These are phyloP conservation scores for Phlebiopsis flavidoalba DNA, from an alignment of 768 basidiomycete species.

Conservation along the genomic window DNA sequence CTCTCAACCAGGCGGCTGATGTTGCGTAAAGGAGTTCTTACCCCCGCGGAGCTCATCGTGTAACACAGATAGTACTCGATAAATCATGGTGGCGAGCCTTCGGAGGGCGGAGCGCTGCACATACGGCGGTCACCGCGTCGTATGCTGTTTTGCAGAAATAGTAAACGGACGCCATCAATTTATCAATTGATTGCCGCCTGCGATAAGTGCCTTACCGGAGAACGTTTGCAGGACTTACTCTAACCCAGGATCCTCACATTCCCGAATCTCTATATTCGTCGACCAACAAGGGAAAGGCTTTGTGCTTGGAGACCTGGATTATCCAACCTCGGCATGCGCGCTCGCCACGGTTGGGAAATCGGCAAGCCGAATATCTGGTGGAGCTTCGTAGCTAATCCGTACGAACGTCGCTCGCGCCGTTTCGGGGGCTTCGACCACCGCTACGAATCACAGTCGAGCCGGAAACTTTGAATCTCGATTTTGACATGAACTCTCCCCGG, in stretches of 20 bases:
- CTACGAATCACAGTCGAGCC: neutral
- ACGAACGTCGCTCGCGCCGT: neutral
- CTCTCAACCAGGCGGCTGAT: no score
- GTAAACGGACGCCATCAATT: neutral
- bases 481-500: neutral
- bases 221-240: neutral
- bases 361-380: neutral
- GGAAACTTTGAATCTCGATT: neutral
- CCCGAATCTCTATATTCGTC: neutral
- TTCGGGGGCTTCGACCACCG: no score
- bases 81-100: no score
- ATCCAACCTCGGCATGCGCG: no score
- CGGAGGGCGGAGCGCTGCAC: no score
- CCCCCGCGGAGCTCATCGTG: no score
- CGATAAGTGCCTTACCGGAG: neutral
- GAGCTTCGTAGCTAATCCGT: neutral
- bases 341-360: neutral
- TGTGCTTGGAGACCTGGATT: no score
- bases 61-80: no score
- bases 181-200: neutral
- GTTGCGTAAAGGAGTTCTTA: no score
- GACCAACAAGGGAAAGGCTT: neutral
- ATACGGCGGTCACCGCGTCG: slow-evolving; percentile 4
- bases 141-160: neutral
- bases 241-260: neutral